Base-by-base conservation (phyloP, 768 basidiomycete species). In the Suillus paluster region DNA sequence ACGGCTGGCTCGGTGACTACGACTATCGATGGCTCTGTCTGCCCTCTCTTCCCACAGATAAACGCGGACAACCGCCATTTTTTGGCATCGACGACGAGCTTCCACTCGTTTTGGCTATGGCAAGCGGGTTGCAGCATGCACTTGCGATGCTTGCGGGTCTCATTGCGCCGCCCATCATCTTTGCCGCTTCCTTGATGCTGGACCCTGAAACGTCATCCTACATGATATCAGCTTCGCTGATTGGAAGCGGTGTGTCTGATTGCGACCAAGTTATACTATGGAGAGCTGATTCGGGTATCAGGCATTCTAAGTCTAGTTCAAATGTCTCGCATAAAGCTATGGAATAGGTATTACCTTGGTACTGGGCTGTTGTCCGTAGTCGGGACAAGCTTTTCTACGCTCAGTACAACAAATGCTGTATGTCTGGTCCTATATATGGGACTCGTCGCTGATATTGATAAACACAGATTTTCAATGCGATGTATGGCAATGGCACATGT, bases 1-100 rank as follows among this genome's bases (percentile, higher is more conserved):
- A n/a, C n/a, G n/a, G n/a, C n/a, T n/a, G n/a, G n/a, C n/a, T 94
- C 19, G 92, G 92, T 0, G 88, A 89, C 70, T 94, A 92, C 70
- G 85, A 94, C 76, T 94, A 90, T 68, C 81, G 76, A 8, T 88
- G 85, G 84, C 81, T 92, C 60, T 93, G 91, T 70, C 83, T 79
- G 25, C 91, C 92, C 2, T 74, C 78, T 1, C 77, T 91, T 0
- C 92, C 92, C 0, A 72, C 70, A 23, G 75, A 77, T 19, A 68
- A 60, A 36, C 63, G 62, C 17, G 70, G 75, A 19, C 65, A 73
- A 11, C 88, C 92, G 1, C 91, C 91, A 0, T 94, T 94, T 75
- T 94, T 92, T 66, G 85, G 85, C 4, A 75, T 94, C 6, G 82
- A 93, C 57, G 85, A 83, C 33, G 86, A 91, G 30, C 77, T 94